These are phyloP conservation scores for Sisymbrium altissimum DNA, from an alignment of 345 rosid genomes.

Conservation along the genomic window DNA sequence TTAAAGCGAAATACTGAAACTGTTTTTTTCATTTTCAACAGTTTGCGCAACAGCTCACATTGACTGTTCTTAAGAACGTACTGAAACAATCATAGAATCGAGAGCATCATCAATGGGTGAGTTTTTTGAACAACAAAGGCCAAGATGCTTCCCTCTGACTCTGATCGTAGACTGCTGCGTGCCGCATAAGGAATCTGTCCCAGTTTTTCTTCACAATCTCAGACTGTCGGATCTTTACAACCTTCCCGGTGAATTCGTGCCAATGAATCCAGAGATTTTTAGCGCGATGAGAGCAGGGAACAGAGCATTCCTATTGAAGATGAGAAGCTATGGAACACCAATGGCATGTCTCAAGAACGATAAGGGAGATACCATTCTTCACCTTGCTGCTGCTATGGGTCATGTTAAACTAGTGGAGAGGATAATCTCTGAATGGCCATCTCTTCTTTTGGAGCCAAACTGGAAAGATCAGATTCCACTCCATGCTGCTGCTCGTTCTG, in stretches of 20 bases:
- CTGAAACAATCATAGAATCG: not conserved
- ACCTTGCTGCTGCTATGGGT: not conserved
- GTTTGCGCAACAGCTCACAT: not conserved
- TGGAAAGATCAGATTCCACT: not conserved
- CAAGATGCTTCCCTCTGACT: not conserved
- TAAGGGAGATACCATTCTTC: not conserved
- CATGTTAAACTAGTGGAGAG: not conserved
- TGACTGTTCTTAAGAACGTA: not conserved
- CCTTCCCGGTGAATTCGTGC: not conserved
- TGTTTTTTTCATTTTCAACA: not conserved
- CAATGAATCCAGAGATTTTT: not conserved
- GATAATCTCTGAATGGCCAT: not conserved
- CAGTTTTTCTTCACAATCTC: not conserved
- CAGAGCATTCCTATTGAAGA: not conserved
- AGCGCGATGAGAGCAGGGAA: not conserved
- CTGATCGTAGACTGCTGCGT: not conserved
- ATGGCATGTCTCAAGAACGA: not conserved
- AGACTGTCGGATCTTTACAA: not conserved
- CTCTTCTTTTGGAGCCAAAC: not conserved
- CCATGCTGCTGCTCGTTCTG: slow-evolving; percentile 17
- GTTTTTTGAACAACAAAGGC: not conserved
- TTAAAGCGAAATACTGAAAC: not conserved
- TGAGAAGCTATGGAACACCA: not conserved
- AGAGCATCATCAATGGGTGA: not conserved
- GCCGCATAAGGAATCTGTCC: not conserved